Evolutionary conservation across 1,284 basidiomycete genomes (phyloP).

Genomic region (Kalmanozyma brasiliensis): DNA sequence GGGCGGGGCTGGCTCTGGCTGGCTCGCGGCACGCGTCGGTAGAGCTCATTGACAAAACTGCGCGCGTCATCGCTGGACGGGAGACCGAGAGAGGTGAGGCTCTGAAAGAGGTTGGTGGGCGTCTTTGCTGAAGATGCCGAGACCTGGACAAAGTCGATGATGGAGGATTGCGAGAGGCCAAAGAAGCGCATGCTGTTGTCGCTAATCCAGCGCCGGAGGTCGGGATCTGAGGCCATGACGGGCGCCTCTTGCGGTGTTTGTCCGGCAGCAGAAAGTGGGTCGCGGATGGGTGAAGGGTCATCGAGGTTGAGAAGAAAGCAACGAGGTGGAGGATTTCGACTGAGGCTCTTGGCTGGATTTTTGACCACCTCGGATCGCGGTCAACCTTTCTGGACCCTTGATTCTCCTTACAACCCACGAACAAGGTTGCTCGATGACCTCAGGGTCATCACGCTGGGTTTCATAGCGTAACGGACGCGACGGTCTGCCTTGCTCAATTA

Average conservation of each 20-base stretch:
- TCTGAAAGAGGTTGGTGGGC: slow-evolving; percentile 78
- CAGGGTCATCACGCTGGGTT: no score
- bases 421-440: no score
- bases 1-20: slow-evolving; percentile 75
- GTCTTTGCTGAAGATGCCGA: slow-evolving; percentile 82
- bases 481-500: no score
- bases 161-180: slow-evolving; percentile 59
- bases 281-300: no score
- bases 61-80: slow-evolving; percentile 82
- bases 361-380: slow-evolving; percentile 9
- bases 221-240: slow-evolving; percentile 22
- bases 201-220: slow-evolving; percentile 60
- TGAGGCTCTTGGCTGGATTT: slow-evolving; percentile 3
- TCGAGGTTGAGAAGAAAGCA: not conserved
- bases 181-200: slow-evolving; percentile 61
- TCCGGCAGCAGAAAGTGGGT: no score
- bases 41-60: slow-evolving; percentile 81
- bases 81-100: slow-evolving; percentile 81
- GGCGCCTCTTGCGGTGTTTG: not conserved
- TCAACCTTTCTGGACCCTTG: slow-evolving; percentile 8
- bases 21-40: slow-evolving; percentile 76
- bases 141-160: slow-evolving; percentile 59
- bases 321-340: not conserved
- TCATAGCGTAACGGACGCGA: no score
- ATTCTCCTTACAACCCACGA: no score